Base-by-base conservation (phyloP, 495 filamentous ascomycete species). In the Evernia prunastri region DNA sequence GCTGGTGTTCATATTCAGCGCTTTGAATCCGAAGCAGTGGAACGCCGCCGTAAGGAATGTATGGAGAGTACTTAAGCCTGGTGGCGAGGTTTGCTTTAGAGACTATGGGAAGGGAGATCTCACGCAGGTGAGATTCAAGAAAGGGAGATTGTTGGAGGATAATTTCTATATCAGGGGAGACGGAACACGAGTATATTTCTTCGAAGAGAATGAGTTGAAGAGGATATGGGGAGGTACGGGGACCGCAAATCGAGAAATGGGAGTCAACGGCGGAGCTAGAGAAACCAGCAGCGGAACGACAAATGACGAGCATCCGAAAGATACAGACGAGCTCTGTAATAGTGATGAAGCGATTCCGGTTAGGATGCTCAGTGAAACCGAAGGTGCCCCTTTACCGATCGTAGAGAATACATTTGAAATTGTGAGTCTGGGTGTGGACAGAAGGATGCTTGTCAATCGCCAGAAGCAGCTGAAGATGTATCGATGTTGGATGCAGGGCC, bases 121-220 rank as follows among this genome's bases (percentile, higher is more conserved):
- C 61, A 92, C 94, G 18, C 94, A 98, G 80, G 95, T 98, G 57
- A 82, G 94, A 58, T 96, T 98, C 78, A 96, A 90, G 80, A 96
- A 94, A 74, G 89, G 89, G 18, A 82, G 94, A 58, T 97, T 90
- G 70, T 78, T 98, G 72, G 88, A 88, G 59, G 94, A 97, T 78
- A 97, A 96, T 72, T 98, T 97, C 68, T 98, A 98, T 75, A 87
- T 96, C 40, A 80, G 94, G 17, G 94, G 94, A 7, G 94, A 98
- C 72, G 94, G 94, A 6, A 98, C 94, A 11, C 85, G 94, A 29
- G 94, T 98, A 10, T 98, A 97, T 74, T 98, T 98, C 74, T 97
- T 98, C 70, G 91, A 96, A 39, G 80, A 85, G 73, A 86, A 91
- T 31, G 87, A 98, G 74, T 75, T 98, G 66, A 79, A 81, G 40